These are phyloP conservation scores for Aspergillus neoniger DNA, from an alignment of 2,329 filamentous ascomycete genomes.

Conservation along the genomic window DNA sequence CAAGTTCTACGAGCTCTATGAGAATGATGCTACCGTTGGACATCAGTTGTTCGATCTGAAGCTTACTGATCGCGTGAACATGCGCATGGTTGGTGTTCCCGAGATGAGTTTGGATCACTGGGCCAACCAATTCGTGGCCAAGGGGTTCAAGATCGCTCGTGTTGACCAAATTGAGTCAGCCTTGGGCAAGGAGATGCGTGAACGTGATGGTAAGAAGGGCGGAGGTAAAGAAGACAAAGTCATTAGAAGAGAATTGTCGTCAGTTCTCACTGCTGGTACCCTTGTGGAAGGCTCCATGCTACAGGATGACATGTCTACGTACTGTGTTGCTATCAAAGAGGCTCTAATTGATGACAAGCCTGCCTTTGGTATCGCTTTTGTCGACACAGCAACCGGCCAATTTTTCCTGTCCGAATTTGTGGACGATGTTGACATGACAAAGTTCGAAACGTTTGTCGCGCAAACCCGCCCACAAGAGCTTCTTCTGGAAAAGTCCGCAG, in stretches of 20 bases:
- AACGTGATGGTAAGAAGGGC: conserved; percentile 63
- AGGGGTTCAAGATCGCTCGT: conserved; percentile 94
- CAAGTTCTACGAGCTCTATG: conserved; percentile 98
- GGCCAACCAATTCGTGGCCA: conserved; percentile 98
- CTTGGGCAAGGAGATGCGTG: conserved; percentile 97
- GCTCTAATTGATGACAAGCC: conserved; percentile 69
- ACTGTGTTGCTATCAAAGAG: conserved; percentile 93
- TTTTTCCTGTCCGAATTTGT: conserved; percentile 91
- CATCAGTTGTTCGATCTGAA: conserved; percentile 97
- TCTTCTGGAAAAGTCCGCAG: conserved; percentile 79
- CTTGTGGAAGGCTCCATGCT: conserved; percentile 96
- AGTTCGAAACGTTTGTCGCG: conserved; percentile 94
- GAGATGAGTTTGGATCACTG: conserved; percentile 94
- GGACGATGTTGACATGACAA: conserved; percentile 90
- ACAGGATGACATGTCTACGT: conserved; percentile 96
- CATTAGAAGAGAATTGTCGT: conserved; percentile 85
- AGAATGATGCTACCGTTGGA: conserved; percentile 94
- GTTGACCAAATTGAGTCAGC: conserved; percentile 98
- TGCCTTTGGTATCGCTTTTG: conserved; percentile 87
- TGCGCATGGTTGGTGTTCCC: conserved; percentile 98
- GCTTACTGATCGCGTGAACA: conserved; percentile 96
- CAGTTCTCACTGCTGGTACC: conserved; percentile 87
- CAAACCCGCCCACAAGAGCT: conserved; percentile 88
- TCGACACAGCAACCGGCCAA: conserved; percentile 92
- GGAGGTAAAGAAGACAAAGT: conserved; percentile 80